Evolutionary conservation across 140 eudicot species (phyloP), one percentile per base, ranked within the genome.

Genomic region (Anethum foeniculum): DNA sequence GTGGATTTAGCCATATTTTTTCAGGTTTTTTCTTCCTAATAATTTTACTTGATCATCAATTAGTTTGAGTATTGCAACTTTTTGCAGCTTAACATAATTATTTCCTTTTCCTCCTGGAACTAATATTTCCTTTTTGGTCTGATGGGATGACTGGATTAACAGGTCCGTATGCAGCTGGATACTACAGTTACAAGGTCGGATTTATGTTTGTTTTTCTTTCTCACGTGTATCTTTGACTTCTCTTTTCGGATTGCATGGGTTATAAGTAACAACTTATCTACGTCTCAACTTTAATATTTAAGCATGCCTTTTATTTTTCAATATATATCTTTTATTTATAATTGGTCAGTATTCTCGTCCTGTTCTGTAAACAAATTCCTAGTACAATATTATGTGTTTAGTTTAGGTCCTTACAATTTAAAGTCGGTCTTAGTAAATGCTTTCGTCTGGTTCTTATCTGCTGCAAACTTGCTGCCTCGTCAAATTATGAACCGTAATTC

Each of bases 121-220:
- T 25, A 48, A 4, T 10, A 10, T 12, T 77, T 3, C 16, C 25
- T 27, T 30, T 77, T 7, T 51, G 69, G 46, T 25, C 34, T 75
- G 51, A 56, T n/a, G 39, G 38, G 21, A 27, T 11, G 39, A 47
- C 3, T 75, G 78, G 78, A 27, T 28, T 46, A 73, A 65, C 79
- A 88, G 98, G 97, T 81, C 93, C 90, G 82, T 94, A 92, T 89
- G 97, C 96, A 43, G 98, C 97, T 56, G 96, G 98, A 77, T 93
- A 93, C 84, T 93, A 93, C 85, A 90, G 97, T 82, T 93, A 93
- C 86, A 91, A 91, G 98, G 98, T 93, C 81, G 23, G 75, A 27
- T 36, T 81, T 19, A 77, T 18, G 38, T 39, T 58, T 11, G 64
- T 21, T 81, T 44, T 44, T 44, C 12, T 9, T 44, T 51, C 51